Percentiles rank a stretch among this genome's conserved stretches.
phyloP scores from a whole-genome alignment of 352 stramenopile genomes.

The Pythium utonaiense region DNA sequence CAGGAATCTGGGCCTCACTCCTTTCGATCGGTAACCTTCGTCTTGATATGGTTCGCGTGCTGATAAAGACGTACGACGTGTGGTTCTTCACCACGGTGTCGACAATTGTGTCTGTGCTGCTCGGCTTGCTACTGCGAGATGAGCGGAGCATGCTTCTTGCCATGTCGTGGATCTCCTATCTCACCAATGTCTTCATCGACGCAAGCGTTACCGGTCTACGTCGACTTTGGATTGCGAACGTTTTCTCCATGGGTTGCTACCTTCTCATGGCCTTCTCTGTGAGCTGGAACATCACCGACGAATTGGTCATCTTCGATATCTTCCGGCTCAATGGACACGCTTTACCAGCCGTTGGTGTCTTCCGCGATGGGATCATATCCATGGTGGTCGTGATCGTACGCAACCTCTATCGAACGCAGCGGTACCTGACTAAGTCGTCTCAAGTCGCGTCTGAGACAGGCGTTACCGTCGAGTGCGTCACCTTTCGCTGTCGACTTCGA shows the following conservation, averaged over 20 bases:
- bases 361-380: slow-evolving; percentile 8
- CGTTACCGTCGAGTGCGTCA: slow-evolving; percentile 11
- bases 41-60: slow-evolving; percentile 14
- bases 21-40: slow-evolving; percentile 11
- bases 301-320: slow-evolving; percentile 9
- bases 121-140: slow-evolving; percentile 13
- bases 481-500: slow-evolving; percentile 15
- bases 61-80: slow-evolving; percentile 19
- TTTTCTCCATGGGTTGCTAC: not conserved
- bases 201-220: slow-evolving; percentile 10
- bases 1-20: not conserved
- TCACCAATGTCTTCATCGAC: slow-evolving; percentile 19
- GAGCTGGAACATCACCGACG: not conserved
- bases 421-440: not conserved
- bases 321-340: slow-evolving; percentile 11
- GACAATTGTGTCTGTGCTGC: slow-evolving; percentile 1
- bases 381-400: slow-evolving; percentile 11
- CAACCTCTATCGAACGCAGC: slow-evolving; percentile 12
- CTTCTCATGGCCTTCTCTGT: not conserved
- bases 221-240: slow-evolving; percentile 9
- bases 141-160: not conserved
- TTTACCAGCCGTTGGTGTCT: slow-evolving; percentile 1
- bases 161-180: not conserved
- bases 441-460: not conserved
- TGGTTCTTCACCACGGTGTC: slow-evolving; percentile 17